Base-by-base conservation (phyloP, 768 basidiomycete species). In the Suillus fuscotomentosus region DNA sequence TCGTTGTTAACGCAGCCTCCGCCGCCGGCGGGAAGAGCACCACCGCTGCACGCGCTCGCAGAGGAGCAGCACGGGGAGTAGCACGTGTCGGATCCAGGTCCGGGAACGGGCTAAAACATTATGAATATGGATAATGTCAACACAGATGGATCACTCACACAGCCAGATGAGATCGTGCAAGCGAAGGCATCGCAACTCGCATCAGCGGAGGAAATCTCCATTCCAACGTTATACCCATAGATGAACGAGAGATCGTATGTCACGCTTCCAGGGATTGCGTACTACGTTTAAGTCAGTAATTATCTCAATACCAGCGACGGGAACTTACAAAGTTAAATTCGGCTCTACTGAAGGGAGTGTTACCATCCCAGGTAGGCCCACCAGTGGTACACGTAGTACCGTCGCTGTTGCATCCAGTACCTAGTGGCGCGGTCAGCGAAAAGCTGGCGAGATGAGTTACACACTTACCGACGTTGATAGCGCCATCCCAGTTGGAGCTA, bases 211-310 rank as follows among this genome's bases (percentile, higher is more conserved):
- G 73, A 76, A 15, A 75, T 76, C 55, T 76, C n/a, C 75, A 75
- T 75, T 36, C 73, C 73, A 22, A 76, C 73, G 14, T 76, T 76
- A 63, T 75, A 75, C 0, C 73, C 75, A 11, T 76, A 76, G 63
- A 75, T 76, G 59, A 75, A 68, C 22, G 73, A 76, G 27, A 76
- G 76, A 38, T 76, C 75, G 31, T 75, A 75, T 53, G 75, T 76
- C 54, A 75, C 73, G 2, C 45, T 50, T 7, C 73, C 73, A 2
- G 73, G 68, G 14, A 71, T 68, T 14, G 75, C 66, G 7, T 63
- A 67, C 72, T 75, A 36, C 9, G 36, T 7, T 9, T 45, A 15
- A 59, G 1, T 31, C 41, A 0, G 20, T 5, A 2, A 7, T 31
- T 57, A 54, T 45, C 15, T 43, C 15, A 20, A 20, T n/a, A 1